Conservation (phyloP, 78 protist genomes). For the Guillardia theta region DNA sequence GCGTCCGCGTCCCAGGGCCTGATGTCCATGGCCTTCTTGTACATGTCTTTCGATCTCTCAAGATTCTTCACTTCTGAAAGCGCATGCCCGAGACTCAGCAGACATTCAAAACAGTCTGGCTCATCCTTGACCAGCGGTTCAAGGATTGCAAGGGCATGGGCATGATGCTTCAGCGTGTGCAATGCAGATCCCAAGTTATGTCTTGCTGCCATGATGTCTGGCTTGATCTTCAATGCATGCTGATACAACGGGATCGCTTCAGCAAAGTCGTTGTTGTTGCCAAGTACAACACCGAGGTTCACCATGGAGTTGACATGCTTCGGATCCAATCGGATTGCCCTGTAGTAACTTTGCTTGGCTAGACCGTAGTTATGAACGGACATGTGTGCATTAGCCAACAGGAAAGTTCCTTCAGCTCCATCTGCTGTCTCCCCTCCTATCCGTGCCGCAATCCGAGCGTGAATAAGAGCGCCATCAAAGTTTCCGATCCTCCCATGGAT, state of each 20-base stretch:
- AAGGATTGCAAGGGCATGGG: background rate
- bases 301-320: slow-evolving; percentile 1
- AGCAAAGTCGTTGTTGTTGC: slow-evolving; percentile 15
- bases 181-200: slow-evolving; percentile 4
- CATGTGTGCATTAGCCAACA: background rate
- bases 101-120: background rate
- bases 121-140: background rate
- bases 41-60: background rate
- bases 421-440: background rate
- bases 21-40: background rate
- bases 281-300: background rate
- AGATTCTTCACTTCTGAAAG: background rate
- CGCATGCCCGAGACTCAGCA: background rate
- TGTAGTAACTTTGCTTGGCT: background rate
- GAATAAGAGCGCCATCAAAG: background rate
- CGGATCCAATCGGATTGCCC: background rate
- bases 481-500: background rate
- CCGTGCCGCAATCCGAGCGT: background rate
- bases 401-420: background rate
- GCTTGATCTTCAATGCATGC: background rate
- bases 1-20: background rate
- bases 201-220: background rate
- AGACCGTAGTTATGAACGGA: background rate
- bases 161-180: background rate
- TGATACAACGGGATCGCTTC: background rate